Base-by-base conservation (phyloP, 1,284 basidiomycete genomes). In the Earliella scabrosa region DNA sequence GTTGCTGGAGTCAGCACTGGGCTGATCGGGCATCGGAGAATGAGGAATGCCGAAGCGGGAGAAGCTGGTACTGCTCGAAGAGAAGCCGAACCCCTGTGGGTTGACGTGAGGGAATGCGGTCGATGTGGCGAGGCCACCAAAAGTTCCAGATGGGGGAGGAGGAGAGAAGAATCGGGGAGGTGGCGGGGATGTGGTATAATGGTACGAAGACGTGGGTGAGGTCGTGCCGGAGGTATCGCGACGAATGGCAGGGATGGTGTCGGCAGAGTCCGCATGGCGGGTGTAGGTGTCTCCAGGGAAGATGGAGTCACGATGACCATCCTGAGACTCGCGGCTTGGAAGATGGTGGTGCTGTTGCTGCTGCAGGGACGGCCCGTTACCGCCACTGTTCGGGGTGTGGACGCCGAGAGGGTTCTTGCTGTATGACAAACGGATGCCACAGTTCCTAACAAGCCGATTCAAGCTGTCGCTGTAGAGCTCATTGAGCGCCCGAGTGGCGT, bases 381-480 rank as follows among this genome's bases (percentile, higher is more conserved):
- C 73, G 6, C 81, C 80, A 60, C 82, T 85, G n/a, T 87, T 88
- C 5, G 89, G 87, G 10, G 88, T 91, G 41, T 90, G 86, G 43
- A 92, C 89, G 40, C 94, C 94, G 14, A 97, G 81, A 13, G 94
- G 94, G 68, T 97, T 96, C 81, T 97, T 97, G 74, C 93, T 96
- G 73, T 97, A 99, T 16, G 95, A 97, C 54, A 99, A 76, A 34
- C 97, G 90, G 58, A 99, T 97, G 5, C 95, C 94, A 36, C 92
- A 93, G 56, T 93, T 93, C 75, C 97, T 97, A 71, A 99, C 92
- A 23, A 96, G 77, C 1, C 96, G 95, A 60, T 87, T 86, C 35
- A 99, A 80, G 11, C 87, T 93, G 69, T 96, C 83, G n/a, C 96
- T 97, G 61, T 97, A 95, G 55, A 98, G 80, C 46, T 96, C 92